phyloP scores from a whole-genome alignment of 1,284 basidiomycete genomes.

The Agaricales sp. region DNA sequence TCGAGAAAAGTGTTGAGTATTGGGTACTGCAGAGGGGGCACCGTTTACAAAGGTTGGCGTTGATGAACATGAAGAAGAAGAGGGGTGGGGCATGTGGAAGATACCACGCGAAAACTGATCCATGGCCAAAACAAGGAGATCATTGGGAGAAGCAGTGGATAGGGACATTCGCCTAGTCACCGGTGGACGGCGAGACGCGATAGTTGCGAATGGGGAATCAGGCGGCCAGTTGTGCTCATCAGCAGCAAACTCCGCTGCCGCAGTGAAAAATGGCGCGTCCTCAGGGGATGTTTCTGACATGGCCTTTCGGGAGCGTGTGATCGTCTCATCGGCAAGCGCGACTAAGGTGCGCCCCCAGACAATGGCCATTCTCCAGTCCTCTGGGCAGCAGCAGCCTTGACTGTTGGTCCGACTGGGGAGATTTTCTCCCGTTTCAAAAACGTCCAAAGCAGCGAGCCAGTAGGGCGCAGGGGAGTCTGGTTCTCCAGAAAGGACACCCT shows the following conservation, averaged over 20 bases:
- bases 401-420: constrained; percentile 36
- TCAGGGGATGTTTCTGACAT: constrained; percentile 4
- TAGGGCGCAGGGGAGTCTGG: constrained; percentile 39
- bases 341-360: constrained; percentile 55
- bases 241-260: constrained; percentile 11
- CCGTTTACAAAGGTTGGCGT: constrained; percentile 4
- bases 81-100: constrained; percentile 53
- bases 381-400: constrained; percentile 20
- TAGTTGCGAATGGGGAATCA: constrained; percentile 42
- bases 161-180: constrained; percentile 40
- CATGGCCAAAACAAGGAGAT: constrained; percentile 47
- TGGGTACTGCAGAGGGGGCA: constrained; percentile 1
- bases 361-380: constrained; percentile 61
- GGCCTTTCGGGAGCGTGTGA: constrained; percentile 18
- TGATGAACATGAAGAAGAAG: constrained; percentile 6
- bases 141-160: constrained; percentile 30
- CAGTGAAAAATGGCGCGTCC: constrained; percentile 5
- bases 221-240: constrained; percentile 39
- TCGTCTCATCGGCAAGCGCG: constrained; percentile 40
- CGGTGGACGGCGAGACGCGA: constrained; percentile 40
- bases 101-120: constrained; percentile 60
- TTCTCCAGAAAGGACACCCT: constrained; percentile 41
- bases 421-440: constrained; percentile 56
- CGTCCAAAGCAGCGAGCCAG: constrained; percentile 54
- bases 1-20: constrained; percentile 31